Base-by-base conservation (phyloP, 2,329 filamentous ascomycete species). In the Trichophyton mentagrophytes region DNA sequence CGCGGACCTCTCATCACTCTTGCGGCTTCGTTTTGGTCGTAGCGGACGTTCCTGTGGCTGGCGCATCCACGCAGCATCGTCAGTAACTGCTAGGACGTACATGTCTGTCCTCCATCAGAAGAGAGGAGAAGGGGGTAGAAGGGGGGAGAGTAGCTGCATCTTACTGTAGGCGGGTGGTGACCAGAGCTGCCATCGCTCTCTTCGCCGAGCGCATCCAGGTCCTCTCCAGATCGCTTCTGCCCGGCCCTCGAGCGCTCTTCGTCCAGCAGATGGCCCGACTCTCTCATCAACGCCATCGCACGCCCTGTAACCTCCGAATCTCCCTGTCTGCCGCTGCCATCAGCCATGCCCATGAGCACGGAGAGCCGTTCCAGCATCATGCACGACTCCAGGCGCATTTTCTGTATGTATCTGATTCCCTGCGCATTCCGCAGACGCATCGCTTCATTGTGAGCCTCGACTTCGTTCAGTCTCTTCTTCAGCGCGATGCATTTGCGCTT, bases 401-500 rank as follows among this genome's bases (percentile, higher is more conserved):
- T 96, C 73, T 95, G 87, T 66, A 96, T 87, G 69, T 89, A 88
- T 65, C 91, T 85, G 73, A 88, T 86, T 64, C 95, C 83, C 56
- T 91, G 87, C 46, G 82, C 79, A 65, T 96, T 87, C 58, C 90
- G 87, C 59, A 89, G 78, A 60, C 89, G 84, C 55, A 89, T 87
- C 61, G 88, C 83, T 68, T 96, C 90, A 73, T 96, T 96, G 70
- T 90, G 87, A 63, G 90, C 85, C 72, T 97, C 91, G 68, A 97
- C 89, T 72, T 96, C 91, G 72, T 86, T 88, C 65, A 93, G 89
- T 63, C 93, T 88, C 68, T 89, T 88, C 77, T 95, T 95, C 22
- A 99, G 83, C 68, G 95, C 88, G 71, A 96, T 90, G 74, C 92
- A 97, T 83, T 99, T 97, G 65, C 89, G 85, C 69, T 93, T 90